phyloP scores from a whole-genome alignment of 768 basidiomycete species.

The Termitomyces sp. region DNA sequence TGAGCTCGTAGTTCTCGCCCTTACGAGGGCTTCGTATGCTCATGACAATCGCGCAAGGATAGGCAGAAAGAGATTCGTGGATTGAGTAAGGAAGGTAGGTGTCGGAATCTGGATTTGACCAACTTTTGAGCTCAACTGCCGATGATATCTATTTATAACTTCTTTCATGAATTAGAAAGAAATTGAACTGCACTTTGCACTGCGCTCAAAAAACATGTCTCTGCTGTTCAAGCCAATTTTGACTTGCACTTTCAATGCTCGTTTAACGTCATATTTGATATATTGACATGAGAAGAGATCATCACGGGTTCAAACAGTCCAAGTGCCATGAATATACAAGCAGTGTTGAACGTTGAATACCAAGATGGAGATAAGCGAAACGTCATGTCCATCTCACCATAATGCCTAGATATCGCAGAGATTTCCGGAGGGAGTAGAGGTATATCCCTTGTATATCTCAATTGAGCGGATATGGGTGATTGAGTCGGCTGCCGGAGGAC shows the following conservation, averaged over 20 bases:
- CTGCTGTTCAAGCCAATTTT: neutral
- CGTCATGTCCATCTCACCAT: neutral
- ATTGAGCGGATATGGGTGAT: constrained; percentile 29
- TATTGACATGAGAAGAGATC: neutral
- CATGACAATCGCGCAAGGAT: constrained; percentile 24
- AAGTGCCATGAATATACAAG: no score
- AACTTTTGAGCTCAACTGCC: neutral
- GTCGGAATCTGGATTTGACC: constrained; percentile 11
- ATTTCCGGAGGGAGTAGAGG: constrained; percentile 17
- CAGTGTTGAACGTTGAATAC: neutral
- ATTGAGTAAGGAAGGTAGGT: neutral
- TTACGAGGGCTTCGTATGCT: constrained; percentile 57
- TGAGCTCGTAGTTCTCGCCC: constrained; percentile 97
- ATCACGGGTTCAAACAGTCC: neutral
- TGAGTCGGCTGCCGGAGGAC: constrained; percentile 28
- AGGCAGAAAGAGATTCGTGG: neutral
- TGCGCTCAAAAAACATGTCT: neutral
- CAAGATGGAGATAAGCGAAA: neutral
- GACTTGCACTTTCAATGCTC: neutral
- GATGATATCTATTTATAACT: no score
- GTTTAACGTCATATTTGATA: neutral
- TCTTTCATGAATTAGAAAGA: neutral
- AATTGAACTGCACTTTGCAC: neutral
- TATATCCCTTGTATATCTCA: constrained; percentile 28
- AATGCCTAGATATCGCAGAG: constrained; percentile 15